Evolutionary conservation across 2,329 filamentous ascomycete genomes (phyloP), one percentile per base, ranked within the genome.

Genomic region (Xylariaceae sp.): DNA sequence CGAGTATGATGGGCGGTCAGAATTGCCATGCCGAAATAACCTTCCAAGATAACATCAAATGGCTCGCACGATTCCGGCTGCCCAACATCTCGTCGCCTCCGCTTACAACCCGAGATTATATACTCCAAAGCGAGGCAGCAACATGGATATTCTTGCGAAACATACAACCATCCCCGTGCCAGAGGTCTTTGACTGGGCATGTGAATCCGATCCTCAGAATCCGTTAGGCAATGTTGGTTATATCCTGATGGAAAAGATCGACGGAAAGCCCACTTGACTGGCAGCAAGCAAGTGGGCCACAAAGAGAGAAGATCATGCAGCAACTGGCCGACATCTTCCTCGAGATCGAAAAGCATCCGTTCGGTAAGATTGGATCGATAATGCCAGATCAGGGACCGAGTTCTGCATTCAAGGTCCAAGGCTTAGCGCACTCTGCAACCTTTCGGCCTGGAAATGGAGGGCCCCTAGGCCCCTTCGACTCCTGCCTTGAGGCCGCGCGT

Each of bases 231-330:
- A 34, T 2, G 53, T 62, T 28, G 54, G 59, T 15, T 68, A 66
- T 38, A 66, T 69, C 31, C 50, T 68, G 13, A 63, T 68, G 55
- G 61, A 68, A 41, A 69, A 65, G 48, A 36, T 69, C n/a, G 31
- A 44, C 51, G 9, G 60, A 63, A 4, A 53, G 32, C 14, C 57
- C 59, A 1, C 47, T 69, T 15, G 46, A 54, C 4, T 68, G 59
- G 61, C 47, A 60, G 32, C 31, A 38, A 26, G 50, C 61, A 9
- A 59, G 37, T 16, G 1, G 40, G 1, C 24, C 34, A 13, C 54
- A 62, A 40, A 55, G 40, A 42, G 56, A 56, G 31, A 61, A 57
- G 40, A 38, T 62, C 17, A 42, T 59, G 50, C 41, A 48, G 30
- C 57, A 63, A 43, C 38, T 62, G 9, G 55, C 41, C 8, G 57